phyloP scores from a whole-genome alignment of 306 rosid species.

The Casuarina cunninghamiana region DNA sequence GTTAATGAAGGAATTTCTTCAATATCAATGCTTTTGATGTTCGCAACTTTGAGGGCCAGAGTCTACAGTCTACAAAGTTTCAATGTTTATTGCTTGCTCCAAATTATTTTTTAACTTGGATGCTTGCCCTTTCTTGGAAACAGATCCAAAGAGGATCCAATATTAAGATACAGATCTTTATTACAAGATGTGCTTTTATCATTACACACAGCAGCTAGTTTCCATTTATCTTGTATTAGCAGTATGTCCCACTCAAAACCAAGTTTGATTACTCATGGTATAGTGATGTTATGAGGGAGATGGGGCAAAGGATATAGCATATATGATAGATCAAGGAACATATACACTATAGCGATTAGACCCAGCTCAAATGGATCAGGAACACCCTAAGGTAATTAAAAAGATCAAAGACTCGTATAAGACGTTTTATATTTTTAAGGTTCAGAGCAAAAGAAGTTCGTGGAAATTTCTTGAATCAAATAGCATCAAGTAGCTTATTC shows the following conservation, averaged over 20 bases:
- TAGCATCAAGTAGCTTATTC: neutral
- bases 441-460: neutral
- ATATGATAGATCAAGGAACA: neutral
- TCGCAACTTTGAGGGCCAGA: neutral
- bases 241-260: neutral
- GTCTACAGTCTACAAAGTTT: neutral
- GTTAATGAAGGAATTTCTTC: neutral
- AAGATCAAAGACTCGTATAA: neutral
- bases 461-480: neutral
- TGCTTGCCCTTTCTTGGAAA: neutral
- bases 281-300: neutral
- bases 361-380: neutral
- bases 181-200: neutral
- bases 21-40: neutral
- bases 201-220: neutral
- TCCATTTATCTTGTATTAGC: neutral
- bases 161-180: neutral
- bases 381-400: neutral
- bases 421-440: neutral
- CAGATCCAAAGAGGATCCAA: neutral
- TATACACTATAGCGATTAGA: neutral
- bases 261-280: neutral
- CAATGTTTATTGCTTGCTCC: neutral
- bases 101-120: neutral
- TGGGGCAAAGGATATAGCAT: neutral